Percentiles rank a stretch among this genome's conserved stretches.
Conservation (phyloP, 2,329 filamentous ascomycete genomes). For the Cryphonectria carpinicola region DNA sequence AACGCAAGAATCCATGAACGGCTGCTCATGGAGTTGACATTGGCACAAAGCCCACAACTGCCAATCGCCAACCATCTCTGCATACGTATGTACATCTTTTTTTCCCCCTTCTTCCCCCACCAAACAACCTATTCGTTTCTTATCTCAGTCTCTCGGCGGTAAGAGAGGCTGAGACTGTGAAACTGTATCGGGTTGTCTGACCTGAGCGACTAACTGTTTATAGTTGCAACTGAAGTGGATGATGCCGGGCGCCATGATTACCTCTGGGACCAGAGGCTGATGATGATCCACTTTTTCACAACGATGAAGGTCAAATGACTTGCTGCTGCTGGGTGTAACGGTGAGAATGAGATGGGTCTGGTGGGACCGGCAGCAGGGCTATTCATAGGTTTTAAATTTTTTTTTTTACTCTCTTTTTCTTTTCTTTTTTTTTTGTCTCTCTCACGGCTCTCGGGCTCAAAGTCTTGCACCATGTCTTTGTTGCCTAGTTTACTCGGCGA, state of each 20-base stretch:
- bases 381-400: neutral
- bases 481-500: neutral
- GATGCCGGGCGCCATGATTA: neutral
- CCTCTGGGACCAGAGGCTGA: neutral
- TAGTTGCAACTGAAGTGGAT: neutral
- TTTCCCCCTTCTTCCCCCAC: neutral
- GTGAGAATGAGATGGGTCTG: slow-evolving; percentile 4
- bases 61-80: neutral
- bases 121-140: neutral
- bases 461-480: no score
- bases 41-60: neutral
- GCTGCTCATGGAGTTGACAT: neutral
- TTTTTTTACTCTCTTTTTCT: neutral
- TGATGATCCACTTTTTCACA: neutral
- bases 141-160: neutral
- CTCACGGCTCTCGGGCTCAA: neutral
- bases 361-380: neutral
- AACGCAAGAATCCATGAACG: neutral
- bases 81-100: neutral
- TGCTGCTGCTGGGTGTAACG: neutral
- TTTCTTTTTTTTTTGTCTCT: neutral
- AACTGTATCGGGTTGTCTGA: neutral
- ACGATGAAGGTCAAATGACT: neutral
- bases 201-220: neutral
- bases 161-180: neutral